Conservation (phyloP, 257 asterid species). For the Lycium ferocissimum region DNA sequence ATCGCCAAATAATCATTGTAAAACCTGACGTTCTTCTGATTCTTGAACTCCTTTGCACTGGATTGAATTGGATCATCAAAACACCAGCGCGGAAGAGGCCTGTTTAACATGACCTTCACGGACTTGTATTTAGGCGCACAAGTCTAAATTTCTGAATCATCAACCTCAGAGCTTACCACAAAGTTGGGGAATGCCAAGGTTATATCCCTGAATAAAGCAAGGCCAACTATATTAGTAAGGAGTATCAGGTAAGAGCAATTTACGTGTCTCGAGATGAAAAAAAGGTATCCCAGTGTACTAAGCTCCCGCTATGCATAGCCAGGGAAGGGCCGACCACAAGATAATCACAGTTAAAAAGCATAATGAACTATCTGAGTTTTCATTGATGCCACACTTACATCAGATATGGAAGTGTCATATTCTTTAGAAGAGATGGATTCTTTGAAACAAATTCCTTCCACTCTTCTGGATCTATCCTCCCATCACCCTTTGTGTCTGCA, state of each 20-base stretch:
- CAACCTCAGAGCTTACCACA: conserved; percentile 59
- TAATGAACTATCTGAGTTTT: not conserved
- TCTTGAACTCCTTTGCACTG: not conserved
- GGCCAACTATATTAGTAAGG: not conserved
- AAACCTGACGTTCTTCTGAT: conserved; percentile 9
- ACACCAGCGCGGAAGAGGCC: not conserved
- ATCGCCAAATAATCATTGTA: not conserved
- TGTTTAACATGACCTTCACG: not conserved
- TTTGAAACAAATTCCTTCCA: conserved; percentile 82
- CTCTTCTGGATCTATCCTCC: conserved; percentile 84
- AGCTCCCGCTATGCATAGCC: too few relatives aligned
- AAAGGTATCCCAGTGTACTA: too few relatives aligned
- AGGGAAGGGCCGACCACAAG: too few relatives aligned
- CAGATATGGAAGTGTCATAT: conserved; percentile 90
- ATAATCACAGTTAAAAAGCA: not conserved
- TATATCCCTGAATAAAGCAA: conserved; percentile 59
- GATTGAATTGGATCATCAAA: conserved; percentile 3
- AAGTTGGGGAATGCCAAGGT: conserved; percentile 86
- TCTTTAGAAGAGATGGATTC: conserved; percentile 82
- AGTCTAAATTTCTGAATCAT: conserved; percentile 62
- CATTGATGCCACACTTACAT: conserved; percentile 52
- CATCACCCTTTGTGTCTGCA: conserved; percentile 82
- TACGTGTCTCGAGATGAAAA: not conserved
- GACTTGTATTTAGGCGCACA: not conserved
- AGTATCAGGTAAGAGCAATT: not conserved